These are phyloP conservation scores for Penicillium sp. DNA, from an alignment of 2,329 filamentous ascomycete species.

Conservation along the genomic window DNA sequence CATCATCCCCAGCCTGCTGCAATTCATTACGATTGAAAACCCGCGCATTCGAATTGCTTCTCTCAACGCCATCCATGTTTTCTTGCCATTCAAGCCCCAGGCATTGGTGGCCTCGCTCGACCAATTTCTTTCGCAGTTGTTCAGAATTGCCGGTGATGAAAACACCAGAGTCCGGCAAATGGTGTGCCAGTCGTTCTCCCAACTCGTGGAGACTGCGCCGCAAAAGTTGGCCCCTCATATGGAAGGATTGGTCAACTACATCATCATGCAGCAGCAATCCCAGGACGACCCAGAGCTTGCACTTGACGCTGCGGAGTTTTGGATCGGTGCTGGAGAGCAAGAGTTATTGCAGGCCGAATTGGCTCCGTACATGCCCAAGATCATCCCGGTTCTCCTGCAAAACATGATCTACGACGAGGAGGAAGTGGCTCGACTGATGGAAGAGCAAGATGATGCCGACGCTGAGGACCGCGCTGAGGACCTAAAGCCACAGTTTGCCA, in stretches of 20 bases:
- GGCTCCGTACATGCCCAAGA: constrained; percentile 73
- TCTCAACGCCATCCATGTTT: constrained; percentile 84
- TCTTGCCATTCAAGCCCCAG: constrained; percentile 79
- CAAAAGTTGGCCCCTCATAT: constrained; percentile 90
- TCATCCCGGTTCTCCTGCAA: constrained; percentile 84
- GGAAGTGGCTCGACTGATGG: constrained; percentile 80
- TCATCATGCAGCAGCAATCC: constrained; percentile 82
- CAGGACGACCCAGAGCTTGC: constrained; percentile 81
- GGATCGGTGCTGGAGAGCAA: constrained; percentile 90
- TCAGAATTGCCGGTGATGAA: constrained; percentile 72
- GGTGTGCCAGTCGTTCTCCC: constrained; percentile 89
- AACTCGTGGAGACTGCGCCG: constrained; percentile 84
- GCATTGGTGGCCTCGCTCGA: constrained; percentile 80
- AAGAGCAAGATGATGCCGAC: constrained; percentile 84
- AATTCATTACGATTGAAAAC: constrained; percentile 74
- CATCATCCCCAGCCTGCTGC: constrained; percentile 84
- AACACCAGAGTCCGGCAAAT: constrained; percentile 82
- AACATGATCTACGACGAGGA: constrained; percentile 97
- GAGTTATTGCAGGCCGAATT: constrained; percentile 73
- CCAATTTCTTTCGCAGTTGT: constrained; percentile 75
- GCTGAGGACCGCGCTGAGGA: constrained; percentile 87
- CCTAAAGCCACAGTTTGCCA: constrained; percentile 88
- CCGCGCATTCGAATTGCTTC: constrained; percentile 77
- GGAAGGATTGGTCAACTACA: constrained; percentile 84
- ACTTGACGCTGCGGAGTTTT: constrained; percentile 94